Conservation (phyloP, 306 rosid genomes). For the Pyrus communis region DNA sequence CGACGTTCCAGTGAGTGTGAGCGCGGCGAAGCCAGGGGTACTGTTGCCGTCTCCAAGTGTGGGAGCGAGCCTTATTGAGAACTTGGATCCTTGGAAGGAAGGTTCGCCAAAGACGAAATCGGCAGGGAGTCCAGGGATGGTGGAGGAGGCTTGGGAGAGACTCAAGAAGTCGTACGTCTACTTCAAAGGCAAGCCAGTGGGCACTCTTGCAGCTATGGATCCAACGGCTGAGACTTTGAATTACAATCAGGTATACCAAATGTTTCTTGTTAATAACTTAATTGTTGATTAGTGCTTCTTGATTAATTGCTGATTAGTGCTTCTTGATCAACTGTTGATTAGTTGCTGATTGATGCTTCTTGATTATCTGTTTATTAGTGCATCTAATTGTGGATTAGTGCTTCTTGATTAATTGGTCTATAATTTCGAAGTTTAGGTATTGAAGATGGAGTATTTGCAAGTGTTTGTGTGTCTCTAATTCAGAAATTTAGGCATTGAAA, state of each 20-base stretch:
- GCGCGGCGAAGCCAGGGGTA: background rate
- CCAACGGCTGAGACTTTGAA: slow-evolving; percentile 14
- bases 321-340: too few relatives aligned
- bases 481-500: too few relatives aligned
- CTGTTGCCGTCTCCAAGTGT: background rate
- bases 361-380: too few relatives aligned
- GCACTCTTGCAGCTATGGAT: slow-evolving; percentile 28
- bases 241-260: slow-evolving; percentile 19
- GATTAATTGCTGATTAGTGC: too few relatives aligned
- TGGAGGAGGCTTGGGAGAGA: slow-evolving; percentile 25
- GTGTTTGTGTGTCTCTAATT: background rate
- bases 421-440: background rate
- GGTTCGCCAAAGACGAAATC: background rate
- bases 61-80: background rate
- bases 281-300: background rate
- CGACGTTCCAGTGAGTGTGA: background rate
- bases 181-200: slow-evolving; percentile 15
- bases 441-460: background rate
- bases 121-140: slow-evolving; percentile 7
- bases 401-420: too few relatives aligned
- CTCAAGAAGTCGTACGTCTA: slow-evolving; percentile 7
- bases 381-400: too few relatives aligned
- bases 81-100: background rate
- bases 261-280: background rate
- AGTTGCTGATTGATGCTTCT: too few relatives aligned